Conservation (phyloP, 140 eudicot species). For the Bidens hawaiensis region DNA sequence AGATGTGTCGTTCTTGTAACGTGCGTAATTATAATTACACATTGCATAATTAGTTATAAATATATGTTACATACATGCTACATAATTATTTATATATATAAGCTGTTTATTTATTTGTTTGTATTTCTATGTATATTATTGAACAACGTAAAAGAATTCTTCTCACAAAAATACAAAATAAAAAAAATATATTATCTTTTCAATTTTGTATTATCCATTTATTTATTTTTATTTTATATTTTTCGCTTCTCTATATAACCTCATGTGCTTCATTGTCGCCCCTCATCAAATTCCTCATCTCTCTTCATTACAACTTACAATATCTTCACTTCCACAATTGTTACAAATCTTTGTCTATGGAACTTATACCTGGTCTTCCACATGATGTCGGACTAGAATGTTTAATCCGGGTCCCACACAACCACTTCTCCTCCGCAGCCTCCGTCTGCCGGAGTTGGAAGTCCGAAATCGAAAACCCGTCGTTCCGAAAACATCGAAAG, state of each 20-base stretch:
- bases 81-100: too few relatives aligned
- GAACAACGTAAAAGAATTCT: too few relatives aligned
- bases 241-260: neutral
- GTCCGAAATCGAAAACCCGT: slow-evolving; percentile 32
- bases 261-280: neutral
- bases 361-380: slow-evolving; percentile 66
- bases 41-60: too few relatives aligned
- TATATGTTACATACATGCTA: too few relatives aligned
- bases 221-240: neutral
- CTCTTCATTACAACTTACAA: neutral
- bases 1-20: too few relatives aligned
- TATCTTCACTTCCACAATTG: neutral
- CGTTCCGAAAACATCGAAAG: slow-evolving; percentile 36
- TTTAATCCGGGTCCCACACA: slow-evolving; percentile 38
- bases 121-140: too few relatives aligned
- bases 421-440: slow-evolving; percentile 36
- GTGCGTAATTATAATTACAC: too few relatives aligned
- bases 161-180: too few relatives aligned
- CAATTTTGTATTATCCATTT: neutral
- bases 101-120: too few relatives aligned
- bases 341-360: slow-evolving; percentile 20
- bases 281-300: neutral
- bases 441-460: slow-evolving; percentile 58
- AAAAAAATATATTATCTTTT: neutral
- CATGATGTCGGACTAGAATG: slow-evolving; percentile 56